Evolutionary conservation across 2,329 filamentous ascomycete species (phyloP), one percentile per base, ranked within the genome.

Genomic region (Epicoccum nigrum): DNA sequence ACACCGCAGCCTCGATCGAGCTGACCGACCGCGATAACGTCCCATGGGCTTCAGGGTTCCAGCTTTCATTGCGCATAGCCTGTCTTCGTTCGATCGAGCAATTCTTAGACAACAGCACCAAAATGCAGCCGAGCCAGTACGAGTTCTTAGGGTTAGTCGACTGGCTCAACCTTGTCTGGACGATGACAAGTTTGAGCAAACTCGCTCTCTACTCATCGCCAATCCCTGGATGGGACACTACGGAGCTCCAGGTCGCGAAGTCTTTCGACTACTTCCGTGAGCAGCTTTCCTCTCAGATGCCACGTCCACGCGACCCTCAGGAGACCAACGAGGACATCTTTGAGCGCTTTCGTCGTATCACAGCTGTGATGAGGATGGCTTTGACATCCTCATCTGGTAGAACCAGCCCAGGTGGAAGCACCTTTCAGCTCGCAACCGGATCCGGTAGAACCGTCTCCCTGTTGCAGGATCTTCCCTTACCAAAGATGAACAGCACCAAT

Each of bases 201-300:
- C 52, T 72, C 12, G 66, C 58, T 7, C 48, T 71, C 2, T 59
- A 71, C 28, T 58, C 65, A 1, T 50, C 67, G 5, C 61, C 64
- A 17, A 63, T 71, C 46, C 61, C 68, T 9, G 69, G 69, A 4
- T 71, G 69, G 68, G 68, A 71, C 23, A 60, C 68, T 4, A 42
- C 41, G 13, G 69, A 72, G 35, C 54, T 72, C 9, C 69, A 72
- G 41, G 59, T 71, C 7, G 44, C 61, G 6, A 64, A 62, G 32
- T 69, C 62, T 9, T 71, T 72, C 28, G 68, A 70, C 4, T 63
- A 69, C 42, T 71, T 65, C 25, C 67, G 68, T 16, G 65, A 70
- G 33, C 63, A 69, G 25, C 55, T 72, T 19, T 64, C 58, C 8
- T 62, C 64, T 15, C 61, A 67, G 19, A 68, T 71, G 63, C 69